Base-by-base conservation (phyloP, 345 rosid genomes). In the Psidium guajava region DNA sequence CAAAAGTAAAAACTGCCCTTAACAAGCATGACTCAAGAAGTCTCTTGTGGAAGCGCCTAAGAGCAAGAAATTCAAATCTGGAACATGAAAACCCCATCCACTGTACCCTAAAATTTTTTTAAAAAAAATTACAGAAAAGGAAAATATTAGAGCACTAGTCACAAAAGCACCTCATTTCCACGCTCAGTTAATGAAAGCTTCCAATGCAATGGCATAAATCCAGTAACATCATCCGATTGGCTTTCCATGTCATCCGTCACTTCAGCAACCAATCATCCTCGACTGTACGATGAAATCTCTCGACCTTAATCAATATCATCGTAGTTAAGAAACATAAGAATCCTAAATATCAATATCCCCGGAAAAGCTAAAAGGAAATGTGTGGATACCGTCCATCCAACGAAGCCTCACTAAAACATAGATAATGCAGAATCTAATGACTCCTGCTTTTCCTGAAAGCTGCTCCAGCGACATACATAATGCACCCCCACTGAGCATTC, bases 371-470 rank as follows among this genome's bases (percentile, higher is more conserved):
- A 59, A 59, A 84, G 58, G 52, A 53, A 64, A 84, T 5, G 58
- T 54, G 69, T 75, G 83, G 36, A 22, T 11, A 13, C 83, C 54
- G 57, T 84, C 42, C 47, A 53, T 0, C 82, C 86, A 42, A n/a
- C 52, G 44, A 74, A 52, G 22, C 52, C 27, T 36, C 49, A 52
- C 54, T 81, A 5, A 69, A 73, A 82, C 85, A 50, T 40, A 52
- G 18, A 84, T 52, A 54, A 27, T 77, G 36, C 25, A 20, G n/a
- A n/a, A 49, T 80, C 32, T 75, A 54, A 5, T 54, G 83, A 42
- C 52, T 84, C 69, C 69, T 32, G 47, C 82, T 84, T 74, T 83
- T 77, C 86, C 47, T 85, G 51, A 85, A 75, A 85, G 86, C 53
- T 53, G 40, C 55, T 25, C 9, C 25, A 9, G 77, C 36, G 50